phyloP scores from a whole-genome alignment of 73 alveolate species.

The Symbiodinium pilosum region DNA sequence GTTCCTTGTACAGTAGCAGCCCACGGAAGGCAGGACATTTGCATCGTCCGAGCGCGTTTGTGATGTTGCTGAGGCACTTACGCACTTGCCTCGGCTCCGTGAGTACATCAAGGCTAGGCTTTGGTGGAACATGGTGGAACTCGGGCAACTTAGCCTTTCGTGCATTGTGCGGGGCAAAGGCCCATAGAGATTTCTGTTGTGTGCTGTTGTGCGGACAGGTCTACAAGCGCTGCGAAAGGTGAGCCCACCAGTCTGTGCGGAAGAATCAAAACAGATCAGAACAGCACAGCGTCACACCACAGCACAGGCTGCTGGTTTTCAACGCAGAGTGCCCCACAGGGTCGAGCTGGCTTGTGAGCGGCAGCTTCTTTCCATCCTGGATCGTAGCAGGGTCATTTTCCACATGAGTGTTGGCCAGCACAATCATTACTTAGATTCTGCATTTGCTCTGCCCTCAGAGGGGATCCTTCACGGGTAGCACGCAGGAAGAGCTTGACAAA shows the following conservation, averaged over 20 bases:
- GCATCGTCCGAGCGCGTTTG: too few relatives aligned
- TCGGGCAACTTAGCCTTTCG: too few relatives aligned
- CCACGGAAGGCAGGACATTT: too few relatives aligned
- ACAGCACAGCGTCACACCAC: neutral
- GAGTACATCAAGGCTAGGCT: slow-evolving; percentile 52
- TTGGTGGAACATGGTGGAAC: too few relatives aligned
- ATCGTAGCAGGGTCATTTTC: too few relatives aligned
- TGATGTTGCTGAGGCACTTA: slow-evolving; percentile 45
- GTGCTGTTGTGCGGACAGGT: neutral
- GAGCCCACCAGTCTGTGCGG: neutral
- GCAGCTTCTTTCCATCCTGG: neutral
- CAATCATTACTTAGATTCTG: neutral
- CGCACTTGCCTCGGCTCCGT: slow-evolving; percentile 81
- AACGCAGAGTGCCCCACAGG: slow-evolving; percentile 83
- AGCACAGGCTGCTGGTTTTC: slow-evolving; percentile 58
- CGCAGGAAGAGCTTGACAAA: too few relatives aligned
- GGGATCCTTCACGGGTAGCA: neutral
- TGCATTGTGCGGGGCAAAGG: too few relatives aligned
- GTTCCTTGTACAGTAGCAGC: too few relatives aligned
- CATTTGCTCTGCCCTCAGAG: neutral
- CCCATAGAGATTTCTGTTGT: too few relatives aligned
- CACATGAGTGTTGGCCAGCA: too few relatives aligned
- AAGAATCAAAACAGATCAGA: neutral
- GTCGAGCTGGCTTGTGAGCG: neutral
- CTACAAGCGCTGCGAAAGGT: slow-evolving; percentile 80